These are phyloP conservation scores for Arthrobotrys iridis DNA, from an alignment of 2,329 filamentous ascomycete species.

Conservation along the genomic window DNA sequence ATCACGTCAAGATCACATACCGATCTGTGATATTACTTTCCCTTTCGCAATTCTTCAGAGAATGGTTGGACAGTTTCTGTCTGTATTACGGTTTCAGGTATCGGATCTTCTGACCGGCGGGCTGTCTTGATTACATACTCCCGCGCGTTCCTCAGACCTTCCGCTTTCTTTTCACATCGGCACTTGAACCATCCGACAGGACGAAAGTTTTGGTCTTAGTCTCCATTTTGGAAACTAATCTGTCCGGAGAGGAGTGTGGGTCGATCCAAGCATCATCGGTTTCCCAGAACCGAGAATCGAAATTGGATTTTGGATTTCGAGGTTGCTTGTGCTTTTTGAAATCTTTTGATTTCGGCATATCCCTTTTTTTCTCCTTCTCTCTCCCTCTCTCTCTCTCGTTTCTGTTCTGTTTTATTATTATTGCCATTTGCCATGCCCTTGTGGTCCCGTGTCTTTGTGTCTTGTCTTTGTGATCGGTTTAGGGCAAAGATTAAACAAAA, in stretches of 20 bases:
- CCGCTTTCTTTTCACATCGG: conserved; percentile 35
- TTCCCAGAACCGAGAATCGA: conserved; percentile 49
- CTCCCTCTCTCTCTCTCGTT: not conserved
- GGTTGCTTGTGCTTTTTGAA: conserved; percentile 7
- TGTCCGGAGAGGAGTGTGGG: conserved; percentile 39
- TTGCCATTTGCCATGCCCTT: not conserved
- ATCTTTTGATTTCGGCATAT: too few relatives aligned
- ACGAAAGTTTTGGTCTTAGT: conserved; percentile 3
- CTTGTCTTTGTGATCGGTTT: conserved; percentile 14
- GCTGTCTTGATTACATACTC: conserved; percentile 47
- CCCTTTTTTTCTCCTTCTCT: conserved; percentile 2
- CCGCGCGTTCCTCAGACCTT: conserved; percentile 30
- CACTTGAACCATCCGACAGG: conserved; percentile 43
- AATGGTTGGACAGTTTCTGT: not conserved
- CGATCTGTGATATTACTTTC: conserved; percentile 21
- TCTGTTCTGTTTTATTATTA: not conserved
- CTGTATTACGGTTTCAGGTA: conserved; percentile 46
- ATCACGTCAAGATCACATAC: conserved; percentile 14
- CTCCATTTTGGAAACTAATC: conserved; percentile 16
- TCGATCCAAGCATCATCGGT: conserved; percentile 52
- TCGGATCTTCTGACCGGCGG: conserved; percentile 8
- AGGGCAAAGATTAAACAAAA: conserved; percentile 27
- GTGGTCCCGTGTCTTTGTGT: not conserved
- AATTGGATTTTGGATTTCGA: conserved; percentile 30
- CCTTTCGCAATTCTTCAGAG: conserved; percentile 26